Evolutionary conservation across 139 green algal genomes (phyloP), one percentile per base, ranked within the genome.

Genomic region (Pleodorina starrii): DNA sequence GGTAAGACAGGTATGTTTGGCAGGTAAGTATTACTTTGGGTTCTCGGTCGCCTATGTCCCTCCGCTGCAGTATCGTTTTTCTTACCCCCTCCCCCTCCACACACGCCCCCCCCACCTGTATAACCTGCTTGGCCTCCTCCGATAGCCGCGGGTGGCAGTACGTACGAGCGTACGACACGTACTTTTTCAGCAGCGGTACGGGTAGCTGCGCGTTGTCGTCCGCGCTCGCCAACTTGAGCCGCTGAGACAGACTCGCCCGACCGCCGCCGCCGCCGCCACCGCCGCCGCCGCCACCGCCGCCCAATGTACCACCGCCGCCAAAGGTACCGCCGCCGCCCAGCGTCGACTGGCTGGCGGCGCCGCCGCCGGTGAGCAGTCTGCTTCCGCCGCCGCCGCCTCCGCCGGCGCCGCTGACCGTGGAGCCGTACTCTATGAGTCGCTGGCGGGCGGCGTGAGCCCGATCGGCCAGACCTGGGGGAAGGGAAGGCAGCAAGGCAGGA

Each of bases 111-210:
- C 85, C 9, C 40, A 87, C 85, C 89, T 94, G 90, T 69, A 96
- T 85, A 10, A 94, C 91, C 29, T 92, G 71, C 80, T 93, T 94
- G 19, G 96, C 95, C 51, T 96, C 96, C 29, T 91, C 85, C n/a
- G 94, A 93, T 9, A 99, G 90, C 40, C 86, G 75, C 0, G 97
- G 97, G 36, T 95, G 90, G 51, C 96, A 93, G 87, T 98, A 96
- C 86, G 96, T 68, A n/a, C 94, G 84, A 2, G 97, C 97, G 88
- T 99, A 99, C 0, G 97, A 93, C 36, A 99, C 96, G 94, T 98
- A 99, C 93, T 97, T 98, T 50, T 92, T 93, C 60, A 99, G 87
- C 83, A 99, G 94, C 76, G 92, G 92, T 54, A 85, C 50, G 0
- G 97, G 96, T 44, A 98, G 84, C 71, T 93, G 86, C 0, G 73